Evolutionary conservation across 805 yeast species (phyloP), one percentile per base, ranked within the genome.

Genomic region (Kodamaea neixiangensis): DNA sequence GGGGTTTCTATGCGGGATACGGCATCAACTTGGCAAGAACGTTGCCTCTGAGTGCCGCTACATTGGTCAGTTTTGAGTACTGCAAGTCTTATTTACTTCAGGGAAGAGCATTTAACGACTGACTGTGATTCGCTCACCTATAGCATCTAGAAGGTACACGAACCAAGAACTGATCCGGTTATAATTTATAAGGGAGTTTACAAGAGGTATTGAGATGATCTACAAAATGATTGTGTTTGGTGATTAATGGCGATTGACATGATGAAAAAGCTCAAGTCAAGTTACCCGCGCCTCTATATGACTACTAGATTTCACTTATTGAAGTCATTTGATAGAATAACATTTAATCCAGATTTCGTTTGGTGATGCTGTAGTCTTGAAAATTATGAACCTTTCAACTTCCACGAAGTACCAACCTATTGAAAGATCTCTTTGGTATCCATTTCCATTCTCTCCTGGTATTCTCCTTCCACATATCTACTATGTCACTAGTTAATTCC

Each of bases 1-100:
- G 76, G 34, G 97, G 94, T 2, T 93, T 90, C 65, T 94, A 94
- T 64, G 85, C 94, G 1, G 99, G 99, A 0, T 87, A 92, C 60
- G 77, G 84, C 0, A 85, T 96, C 17, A 94, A 94, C 63, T 71
- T 94, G 61, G 81, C 89, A 25, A 76, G 99, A 59, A 94, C 99
- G 0, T 89, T 93, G 0, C 99, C 99, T 3, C 92, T 97, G 1
- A 82, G 91, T 58, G 97, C 97, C 1, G 89, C 93, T n/a, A 94
- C 99, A 2, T 75, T 94, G 58, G 91, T 93, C 7, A 88, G 96
- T 22, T 94, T 89, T 67, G 99, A 94, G 64, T 87, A 86, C 65
- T 79, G 87, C 65, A 83, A 82, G 64, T 75, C 78, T 37, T 80
- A 80, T 60, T 71, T 85, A 54, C 59, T 73, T 47, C 13, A 25